Evolutionary conservation across 2,329 filamentous ascomycete species (phyloP).

Genomic region (Hymenoscyphus linearis): DNA sequence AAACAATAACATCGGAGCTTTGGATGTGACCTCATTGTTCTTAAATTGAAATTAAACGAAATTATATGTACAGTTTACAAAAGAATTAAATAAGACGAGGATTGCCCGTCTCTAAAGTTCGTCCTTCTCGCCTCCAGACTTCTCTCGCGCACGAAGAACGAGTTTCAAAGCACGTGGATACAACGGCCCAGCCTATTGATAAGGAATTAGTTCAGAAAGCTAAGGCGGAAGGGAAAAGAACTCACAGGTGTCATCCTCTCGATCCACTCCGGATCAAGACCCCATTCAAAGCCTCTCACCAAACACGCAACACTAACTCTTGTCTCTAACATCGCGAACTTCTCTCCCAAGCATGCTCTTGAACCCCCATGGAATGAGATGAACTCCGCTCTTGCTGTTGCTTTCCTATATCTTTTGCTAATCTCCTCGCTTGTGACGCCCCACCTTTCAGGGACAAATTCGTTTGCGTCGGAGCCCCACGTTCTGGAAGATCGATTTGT

Average conservation of each 20-base stretch:
- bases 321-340: constrained; percentile 6
- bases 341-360: constrained; percentile 4
- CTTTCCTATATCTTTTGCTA: constrained; percentile 1
- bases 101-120: background rate
- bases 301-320: background rate
- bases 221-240: background rate
- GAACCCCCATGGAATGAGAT: constrained; percentile 5
- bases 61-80: background rate
- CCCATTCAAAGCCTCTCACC: constrained; percentile 4
- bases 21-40: background rate
- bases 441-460: constrained; percentile 3
- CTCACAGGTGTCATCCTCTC: constrained; percentile 8
- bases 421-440: constrained; percentile 5
- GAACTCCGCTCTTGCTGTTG: background rate
- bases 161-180: constrained; percentile 5
- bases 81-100: background rate
- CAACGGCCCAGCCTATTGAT: constrained; percentile 2
- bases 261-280: background rate
- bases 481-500: background rate
- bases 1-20: no score
- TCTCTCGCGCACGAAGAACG: background rate
- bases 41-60: background rate
- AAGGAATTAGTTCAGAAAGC: background rate
- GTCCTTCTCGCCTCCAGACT: background rate
- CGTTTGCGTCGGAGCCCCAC: constrained; percentile 1